Percentiles rank a stretch among this genome's conserved stretches.
These are phyloP conservation scores for Fusarium circinatum DNA, from an alignment of 2,329 filamentous ascomycete species.

Conservation along the genomic window DNA sequence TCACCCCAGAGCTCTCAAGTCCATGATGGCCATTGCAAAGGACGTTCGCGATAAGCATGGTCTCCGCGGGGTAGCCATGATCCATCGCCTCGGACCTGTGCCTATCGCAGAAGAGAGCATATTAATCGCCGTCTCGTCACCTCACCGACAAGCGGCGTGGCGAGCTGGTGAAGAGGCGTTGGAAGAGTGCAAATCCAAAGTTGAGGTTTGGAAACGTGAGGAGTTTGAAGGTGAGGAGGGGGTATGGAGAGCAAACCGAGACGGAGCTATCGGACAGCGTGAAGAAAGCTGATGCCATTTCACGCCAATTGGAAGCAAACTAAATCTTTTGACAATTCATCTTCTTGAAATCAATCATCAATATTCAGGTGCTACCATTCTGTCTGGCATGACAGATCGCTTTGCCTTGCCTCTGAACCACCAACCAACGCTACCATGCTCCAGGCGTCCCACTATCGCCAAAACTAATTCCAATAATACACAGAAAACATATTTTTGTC, in stretches of 20 bases:
- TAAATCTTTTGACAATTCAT: not conserved
- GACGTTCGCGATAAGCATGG: slow-evolving; percentile 68
- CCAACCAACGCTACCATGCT: slow-evolving; percentile 13
- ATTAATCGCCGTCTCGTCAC: slow-evolving; percentile 83
- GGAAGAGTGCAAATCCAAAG: slow-evolving; percentile 83
- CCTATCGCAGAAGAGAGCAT: slow-evolving; percentile 95
- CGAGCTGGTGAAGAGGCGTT: slow-evolving; percentile 87
- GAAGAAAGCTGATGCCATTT: slow-evolving; percentile 41
- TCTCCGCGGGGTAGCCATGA: slow-evolving; percentile 79
- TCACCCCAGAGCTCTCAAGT: slow-evolving; percentile 72
- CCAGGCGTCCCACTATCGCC: slow-evolving; percentile 4
- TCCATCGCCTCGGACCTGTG: slow-evolving; percentile 86
- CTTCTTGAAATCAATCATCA: not conserved
- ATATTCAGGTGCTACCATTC: slow-evolving; percentile 6
- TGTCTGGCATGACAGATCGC: not conserved
- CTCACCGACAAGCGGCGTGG: slow-evolving; percentile 89
- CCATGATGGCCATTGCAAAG: slow-evolving; percentile 72
- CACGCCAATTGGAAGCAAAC: not conserved
- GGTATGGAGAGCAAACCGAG: slow-evolving; percentile 88
- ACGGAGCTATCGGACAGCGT: slow-evolving; percentile 70
- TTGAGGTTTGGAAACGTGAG: slow-evolving; percentile 97
- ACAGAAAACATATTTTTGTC: not conserved
- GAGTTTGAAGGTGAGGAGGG: slow-evolving; percentile 82
- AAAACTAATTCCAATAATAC: slow-evolving; percentile 13
- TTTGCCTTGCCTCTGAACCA: slow-evolving; percentile 1